Base-by-base conservation (phyloP, 768 basidiomycete genomes). In the Galerina marginata region DNA sequence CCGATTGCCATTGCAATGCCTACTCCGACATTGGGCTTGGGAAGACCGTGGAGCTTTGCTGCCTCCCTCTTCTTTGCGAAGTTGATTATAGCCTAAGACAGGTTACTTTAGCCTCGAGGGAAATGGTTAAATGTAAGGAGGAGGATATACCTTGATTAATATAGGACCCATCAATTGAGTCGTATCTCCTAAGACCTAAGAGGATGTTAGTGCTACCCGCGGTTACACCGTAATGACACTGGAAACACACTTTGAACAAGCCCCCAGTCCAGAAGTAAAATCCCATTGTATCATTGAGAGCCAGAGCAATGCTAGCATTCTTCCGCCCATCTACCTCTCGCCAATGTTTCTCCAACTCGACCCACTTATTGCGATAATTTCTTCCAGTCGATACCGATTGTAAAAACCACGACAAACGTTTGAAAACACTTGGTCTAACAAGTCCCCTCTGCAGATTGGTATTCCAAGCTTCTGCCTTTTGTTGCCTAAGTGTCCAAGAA, bases 191-290 rank as follows among this genome's bases (percentile, higher is more conserved):
- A 87, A 64, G 39, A 89, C 83, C 81, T 88, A 67, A 40, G 25
- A 70, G 54, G 52, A 61, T 36, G 36, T 46, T 33, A 63, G 20
- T 37, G 5, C 10, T 56, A 15, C 25, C 15, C 47, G 12, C 25
- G n/a, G 37, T 16, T 14, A 16, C 6, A 10, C 6, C 23, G 33
- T 42, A 20, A 42, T 23, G 12, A 49, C 9, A 15, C 20, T 29
- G 12, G n/a, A 40, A 20, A 36, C 15, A n/a, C 37, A 83, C 83
- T 77, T 89, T 89, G 75, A 84, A 83, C 36, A 75, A 66, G 15
- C 88, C 89, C 2, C 83, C 88, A 42, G 75, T 72, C 89, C 89
- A 91, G 73, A 89, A 89, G 26, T 79, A 75, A 37, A 70, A 69
- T 11, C 83, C 85, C 58, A 90, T 76, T 4, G 83, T 79, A 64